Base-by-base conservation (phyloP, 805 yeast genomes). In the Wickerhamomyces subpelliculosus region DNA sequence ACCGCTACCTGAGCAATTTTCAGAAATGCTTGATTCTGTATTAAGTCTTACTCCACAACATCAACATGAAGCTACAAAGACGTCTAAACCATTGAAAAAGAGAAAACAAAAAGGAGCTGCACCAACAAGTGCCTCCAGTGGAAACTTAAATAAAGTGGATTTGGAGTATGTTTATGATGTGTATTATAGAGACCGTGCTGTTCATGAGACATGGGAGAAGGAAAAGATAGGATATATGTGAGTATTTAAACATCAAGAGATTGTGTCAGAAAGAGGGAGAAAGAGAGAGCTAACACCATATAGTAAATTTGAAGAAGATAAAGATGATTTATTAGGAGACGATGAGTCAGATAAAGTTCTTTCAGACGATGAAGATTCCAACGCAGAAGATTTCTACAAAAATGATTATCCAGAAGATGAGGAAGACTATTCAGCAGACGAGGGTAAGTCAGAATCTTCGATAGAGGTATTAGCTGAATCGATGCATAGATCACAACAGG, bases 381-480 rank as follows among this genome's bases (percentile, higher is more conserved):
- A 84, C 54, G 96, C 96, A 17, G 98, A 90, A 62, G 87, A 84
- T 39, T 89, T 80, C 53, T 90, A 90, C 56, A 77, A 78, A 50
- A 90, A 93, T 59, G 97, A 90, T 53, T 90, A 90, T 53, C 97
- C 97, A 0, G 95, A 87, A 33, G 96, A 89, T 53, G 96, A 87
- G 45, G 90, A 84, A 50, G 87, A 78, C 9, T 78, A 63, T 35
- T 33, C 43, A 18, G 34, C 19, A 29, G 38, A 32, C 13, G 50
- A 45, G 4, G 47, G 41, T 17, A 42, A 46, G 2, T 31, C 31
- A 7, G 36, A 41, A 7, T 46, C 39, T 1, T 42, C 46, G 7
- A 36, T 42, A n/a, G 51, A 49, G 32, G 35, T 39, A 6, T 36
- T 47, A 4, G 40, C 51, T 1, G 46, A 43, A 22, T 40, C 43